These are phyloP conservation scores for Trichophyton verrucosum DNA, from an alignment of 2,329 filamentous ascomycete species.

Conservation along the genomic window DNA sequence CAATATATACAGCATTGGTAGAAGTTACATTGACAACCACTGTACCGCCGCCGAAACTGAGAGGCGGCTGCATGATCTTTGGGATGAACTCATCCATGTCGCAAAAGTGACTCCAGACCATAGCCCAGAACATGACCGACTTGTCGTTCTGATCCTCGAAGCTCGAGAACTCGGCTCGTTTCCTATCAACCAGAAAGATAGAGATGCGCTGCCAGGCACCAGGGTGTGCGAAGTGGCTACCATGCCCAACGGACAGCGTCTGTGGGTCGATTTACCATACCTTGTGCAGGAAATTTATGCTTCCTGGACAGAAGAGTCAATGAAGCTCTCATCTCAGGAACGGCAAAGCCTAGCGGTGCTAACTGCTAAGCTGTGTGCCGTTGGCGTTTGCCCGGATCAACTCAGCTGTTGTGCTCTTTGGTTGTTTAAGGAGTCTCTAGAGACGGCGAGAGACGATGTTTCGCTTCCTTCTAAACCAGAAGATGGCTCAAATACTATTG, in stretches of 20 bases:
- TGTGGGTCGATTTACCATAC: background rate
- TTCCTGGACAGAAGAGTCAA: background rate
- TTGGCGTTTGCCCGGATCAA: background rate
- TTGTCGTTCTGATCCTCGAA: slow-evolving; percentile 4
- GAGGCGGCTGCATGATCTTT: slow-evolving; percentile 5
- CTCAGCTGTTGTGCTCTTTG: background rate
- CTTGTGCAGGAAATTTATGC: background rate
- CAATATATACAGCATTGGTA: background rate
- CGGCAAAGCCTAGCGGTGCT: background rate
- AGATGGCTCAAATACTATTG: background rate
- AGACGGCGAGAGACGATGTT: background rate
- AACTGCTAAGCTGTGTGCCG: background rate
- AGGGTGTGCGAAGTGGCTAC: background rate
- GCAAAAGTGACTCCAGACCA: slow-evolving; percentile 7
- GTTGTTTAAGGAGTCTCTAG: background rate
- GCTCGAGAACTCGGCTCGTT: slow-evolving; percentile 1
- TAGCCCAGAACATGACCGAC: slow-evolving; percentile 8
- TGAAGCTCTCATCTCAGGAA: background rate
- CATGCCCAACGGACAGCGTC: background rate
- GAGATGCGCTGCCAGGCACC: background rate
- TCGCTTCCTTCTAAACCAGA: background rate
- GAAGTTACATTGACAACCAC: background rate
- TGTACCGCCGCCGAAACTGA: background rate
- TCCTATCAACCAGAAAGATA: background rate
- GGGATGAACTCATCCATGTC: slow-evolving; percentile 8